Base-by-base conservation (phyloP, 192 early-diverging fungal genomes). In the Umbelopsis sp. region DNA sequence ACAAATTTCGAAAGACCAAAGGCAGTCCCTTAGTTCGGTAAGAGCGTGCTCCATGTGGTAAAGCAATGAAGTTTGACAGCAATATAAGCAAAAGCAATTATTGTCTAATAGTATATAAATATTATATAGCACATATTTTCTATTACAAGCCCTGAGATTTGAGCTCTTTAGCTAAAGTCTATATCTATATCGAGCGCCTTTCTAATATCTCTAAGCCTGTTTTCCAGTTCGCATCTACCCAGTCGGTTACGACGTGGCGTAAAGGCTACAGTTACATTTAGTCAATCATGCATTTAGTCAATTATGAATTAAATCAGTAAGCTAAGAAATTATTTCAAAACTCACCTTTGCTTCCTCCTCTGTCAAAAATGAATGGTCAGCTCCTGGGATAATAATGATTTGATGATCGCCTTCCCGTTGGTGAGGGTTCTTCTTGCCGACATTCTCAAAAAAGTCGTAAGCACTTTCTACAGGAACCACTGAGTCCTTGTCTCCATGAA, bases 401-500 rank as follows among this genome's bases (percentile, higher is more conserved):
- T 67, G 37, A 55, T 75, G 67, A 27, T 52, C 69, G 9, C 23
- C 45, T 3, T 46, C 65, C 37, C 45, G 41, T 13, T 25, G 45
- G 23, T 20, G 44, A 0, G 23, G 30, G 50, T 44, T 45, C 23
- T 64, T 46, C 21, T 51, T 53, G 18, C 70, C 66, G 30, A 88
- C 73, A 18, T 75, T 35, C 23, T 74, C 48, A 55, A 85, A 75
- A 67, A 83, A 85, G 21, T 73, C 74, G 53, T 74, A 81, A 25
- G 77, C 79, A 67, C 83, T 82, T 8, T 78, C 46, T 33, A 74
- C 79, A 0, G 87, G 85, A 21, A 84, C 82, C 4, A 81, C 70
- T 4, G 72, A 55, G 70, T 88, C 87, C 3, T 66, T 64, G n/a
- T 58, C 71, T 5, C 87, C 87, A 55, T 79, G 81, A 1, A 85